Evolutionary conservation across 2,329 filamentous ascomycete species (phyloP).

Genomic region (Periconia macrospinosa): DNA sequence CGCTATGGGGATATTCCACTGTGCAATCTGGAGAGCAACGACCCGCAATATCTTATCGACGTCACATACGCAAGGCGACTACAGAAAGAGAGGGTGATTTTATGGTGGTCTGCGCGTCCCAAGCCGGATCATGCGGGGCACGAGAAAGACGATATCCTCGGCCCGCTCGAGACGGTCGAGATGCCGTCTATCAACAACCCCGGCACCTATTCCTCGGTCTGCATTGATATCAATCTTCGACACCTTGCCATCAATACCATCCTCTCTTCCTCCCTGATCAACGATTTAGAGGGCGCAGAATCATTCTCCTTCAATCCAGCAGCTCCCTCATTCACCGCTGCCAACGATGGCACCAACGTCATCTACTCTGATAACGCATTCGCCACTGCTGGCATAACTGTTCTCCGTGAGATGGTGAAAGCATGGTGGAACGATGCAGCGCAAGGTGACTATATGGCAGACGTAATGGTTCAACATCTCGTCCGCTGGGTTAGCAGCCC

Average conservation of each 20-base stretch:
- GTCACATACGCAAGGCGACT: constrained; percentile 89
- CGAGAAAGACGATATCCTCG: constrained; percentile 86
- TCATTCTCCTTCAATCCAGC: constrained; percentile 83
- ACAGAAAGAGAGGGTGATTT: constrained; percentile 86
- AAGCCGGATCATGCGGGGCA: constrained; percentile 94
- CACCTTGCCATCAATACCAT: constrained; percentile 98
- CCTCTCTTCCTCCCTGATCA: constrained; percentile 92
- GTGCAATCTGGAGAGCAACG: constrained; percentile 92
- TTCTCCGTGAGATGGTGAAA: constrained; percentile 97
- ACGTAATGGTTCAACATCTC: constrained; percentile 95
- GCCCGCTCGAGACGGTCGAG: constrained; percentile 79
- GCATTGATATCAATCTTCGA: constrained; percentile 89
- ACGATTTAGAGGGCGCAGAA: constrained; percentile 89
- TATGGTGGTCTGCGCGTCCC: constrained; percentile 93
- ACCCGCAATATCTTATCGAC: constrained; percentile 93
- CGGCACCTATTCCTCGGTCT: constrained; percentile 92
- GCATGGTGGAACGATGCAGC: constrained; percentile 97
- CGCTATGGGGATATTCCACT: constrained; percentile 92
- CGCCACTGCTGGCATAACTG: constrained; percentile 84
- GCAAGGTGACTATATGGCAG: constrained; percentile 88
- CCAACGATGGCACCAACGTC: constrained; percentile 66
- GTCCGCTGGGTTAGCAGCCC: constrained; percentile 97
- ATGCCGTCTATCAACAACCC: constrained; percentile 95
- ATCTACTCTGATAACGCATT: constrained; percentile 89
- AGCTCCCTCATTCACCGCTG: constrained; percentile 60